Base-by-base conservation (phyloP, 208 protist genomes). In the Leishmania tarentolae region DNA sequence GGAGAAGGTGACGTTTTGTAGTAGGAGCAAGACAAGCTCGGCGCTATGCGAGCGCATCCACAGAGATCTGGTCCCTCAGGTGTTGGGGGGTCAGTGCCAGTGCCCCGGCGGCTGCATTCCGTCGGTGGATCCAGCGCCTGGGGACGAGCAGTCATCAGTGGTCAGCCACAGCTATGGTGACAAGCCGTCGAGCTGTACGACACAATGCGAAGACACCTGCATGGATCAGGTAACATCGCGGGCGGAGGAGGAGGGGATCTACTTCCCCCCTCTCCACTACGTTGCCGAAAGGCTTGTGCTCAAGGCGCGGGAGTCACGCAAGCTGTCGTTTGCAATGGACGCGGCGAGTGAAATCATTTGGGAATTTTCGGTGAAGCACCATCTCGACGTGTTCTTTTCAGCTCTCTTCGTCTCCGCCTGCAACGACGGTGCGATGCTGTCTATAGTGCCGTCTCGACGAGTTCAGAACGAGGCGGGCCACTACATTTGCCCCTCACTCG, bases 341-440 rank as follows among this genome's bases (percentile, higher is more conserved):
- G 59, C 65, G 3, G 19, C 63, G 47, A 86, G 90, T 17, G 92
- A 94, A 56, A 75, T 94, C 40, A 84, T 91, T 50, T 96, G 92
- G 91, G 90, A 94, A 75, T 96, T 93, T 72, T 66, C 56, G 19
- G 87, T 91, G 42, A 78, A 83, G 75, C 61, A 84, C 31, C 46
- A 87, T 66, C 73, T 73, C n/a, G 68, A 78, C 44, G 81, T 93
- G 31, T 73, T 61, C 19, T 96, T 94, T 61, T 81, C 85, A 8
- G 90, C 86, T 56, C 44, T 90, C 40, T 96, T 93, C 75, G 72
- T 89, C 11, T 83, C 82, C 9, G 87, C 76, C 40, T 74, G 69
- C 15, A 82, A 77, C 31, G 83, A 87, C 59, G 90, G 90, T 19
- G 70, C 78, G 28, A 86, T 88, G 44, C 9, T 85, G 17, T 79